phyloP scores from a whole-genome alignment of 2,329 filamentous ascomycete species.

The Ceratocystis huliohia region DNA sequence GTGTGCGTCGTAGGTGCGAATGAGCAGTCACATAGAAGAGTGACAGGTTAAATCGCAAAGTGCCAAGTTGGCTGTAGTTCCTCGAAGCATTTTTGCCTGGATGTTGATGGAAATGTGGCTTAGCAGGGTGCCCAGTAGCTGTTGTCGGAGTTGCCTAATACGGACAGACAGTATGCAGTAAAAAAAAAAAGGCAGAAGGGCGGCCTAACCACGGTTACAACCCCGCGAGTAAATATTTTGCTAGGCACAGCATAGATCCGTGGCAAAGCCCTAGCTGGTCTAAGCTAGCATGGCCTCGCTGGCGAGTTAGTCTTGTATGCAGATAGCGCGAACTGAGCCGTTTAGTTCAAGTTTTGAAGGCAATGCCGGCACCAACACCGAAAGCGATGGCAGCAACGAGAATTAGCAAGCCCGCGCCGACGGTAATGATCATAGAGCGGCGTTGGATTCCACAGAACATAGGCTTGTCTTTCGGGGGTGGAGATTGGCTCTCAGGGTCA shows the following conservation, averaged over 20 bases:
- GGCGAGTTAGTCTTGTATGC: neutral
- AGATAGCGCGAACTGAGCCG: neutral
- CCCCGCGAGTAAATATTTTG: neutral
- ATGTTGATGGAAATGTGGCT: neutral
- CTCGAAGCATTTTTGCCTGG: too few relatives aligned
- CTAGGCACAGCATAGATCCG: neutral
- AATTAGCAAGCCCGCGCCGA: conserved; percentile 22
- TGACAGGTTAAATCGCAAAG: too few relatives aligned
- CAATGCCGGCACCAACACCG: conserved; percentile 24
- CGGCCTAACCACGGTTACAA: too few relatives aligned
- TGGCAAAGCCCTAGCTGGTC: neutral
- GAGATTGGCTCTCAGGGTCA: conserved; percentile 7
- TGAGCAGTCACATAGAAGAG: too few relatives aligned
- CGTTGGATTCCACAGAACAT: conserved; percentile 24
- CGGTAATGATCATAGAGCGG: conserved; percentile 23
- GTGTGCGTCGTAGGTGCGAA: too few relatives aligned
- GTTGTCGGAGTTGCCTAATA: neutral
- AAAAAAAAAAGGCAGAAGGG: neutral
- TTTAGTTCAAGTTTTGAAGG: conserved; percentile 20
- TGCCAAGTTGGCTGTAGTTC: too few relatives aligned
- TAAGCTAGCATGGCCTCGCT: neutral
- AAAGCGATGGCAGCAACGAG: conserved; percentile 23
- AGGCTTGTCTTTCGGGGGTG: conserved; percentile 4
- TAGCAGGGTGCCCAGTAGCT: neutral
- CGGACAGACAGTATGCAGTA: neutral